Conservation (phyloP, 2,329 filamentous ascomycete genomes). For the Ophiosphaerella korrae region DNA sequence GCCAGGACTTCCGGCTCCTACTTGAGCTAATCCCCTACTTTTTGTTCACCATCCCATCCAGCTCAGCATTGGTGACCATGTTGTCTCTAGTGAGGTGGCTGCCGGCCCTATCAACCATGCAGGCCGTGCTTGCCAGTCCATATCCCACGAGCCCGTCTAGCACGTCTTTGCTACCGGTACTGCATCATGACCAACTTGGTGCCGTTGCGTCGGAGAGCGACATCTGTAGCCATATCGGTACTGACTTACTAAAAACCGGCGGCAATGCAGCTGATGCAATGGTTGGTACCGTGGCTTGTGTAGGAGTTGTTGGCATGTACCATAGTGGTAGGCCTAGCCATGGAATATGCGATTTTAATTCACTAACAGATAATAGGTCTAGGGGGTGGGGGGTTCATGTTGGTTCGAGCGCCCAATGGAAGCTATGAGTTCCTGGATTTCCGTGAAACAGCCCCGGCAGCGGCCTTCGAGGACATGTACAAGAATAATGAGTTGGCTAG, state of each 20-base stretch:
- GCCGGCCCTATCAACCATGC: slow-evolving; percentile 34
- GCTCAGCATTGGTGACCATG: slow-evolving; percentile 21
- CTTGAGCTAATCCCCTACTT: slow-evolving; percentile 11
- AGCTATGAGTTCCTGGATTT: slow-evolving; percentile 88
- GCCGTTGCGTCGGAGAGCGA: slow-evolving; percentile 54
- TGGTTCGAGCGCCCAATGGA: slow-evolving; percentile 75
- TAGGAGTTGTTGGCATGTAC: slow-evolving; percentile 57
- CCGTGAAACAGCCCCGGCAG: slow-evolving; percentile 82
- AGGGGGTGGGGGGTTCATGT: slow-evolving; percentile 88
- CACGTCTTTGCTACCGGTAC: slow-evolving; percentile 15
- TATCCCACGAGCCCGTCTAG: slow-evolving; percentile 9
- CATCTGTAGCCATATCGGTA: slow-evolving; percentile 55
- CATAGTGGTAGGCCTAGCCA: slow-evolving; percentile 41
- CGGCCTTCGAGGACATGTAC: slow-evolving; percentile 85
- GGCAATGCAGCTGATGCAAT: slow-evolving; percentile 60
- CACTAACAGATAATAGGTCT: slow-evolving; percentile 62
- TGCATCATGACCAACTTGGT: slow-evolving; percentile 42
- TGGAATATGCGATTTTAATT: not conserved
- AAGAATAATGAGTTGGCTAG: slow-evolving; percentile 70
- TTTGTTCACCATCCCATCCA: slow-evolving; percentile 9
- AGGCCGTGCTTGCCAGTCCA: slow-evolving; percentile 32
- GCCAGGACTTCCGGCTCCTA: slow-evolving; percentile 1
- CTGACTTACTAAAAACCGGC: slow-evolving; percentile 51
- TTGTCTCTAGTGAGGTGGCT: slow-evolving; percentile 24
- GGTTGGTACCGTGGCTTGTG: slow-evolving; percentile 54